Evolutionary conservation across 1,139 yeast genomes (phyloP).

Genomic region (Suhomyces maxii): DNA sequence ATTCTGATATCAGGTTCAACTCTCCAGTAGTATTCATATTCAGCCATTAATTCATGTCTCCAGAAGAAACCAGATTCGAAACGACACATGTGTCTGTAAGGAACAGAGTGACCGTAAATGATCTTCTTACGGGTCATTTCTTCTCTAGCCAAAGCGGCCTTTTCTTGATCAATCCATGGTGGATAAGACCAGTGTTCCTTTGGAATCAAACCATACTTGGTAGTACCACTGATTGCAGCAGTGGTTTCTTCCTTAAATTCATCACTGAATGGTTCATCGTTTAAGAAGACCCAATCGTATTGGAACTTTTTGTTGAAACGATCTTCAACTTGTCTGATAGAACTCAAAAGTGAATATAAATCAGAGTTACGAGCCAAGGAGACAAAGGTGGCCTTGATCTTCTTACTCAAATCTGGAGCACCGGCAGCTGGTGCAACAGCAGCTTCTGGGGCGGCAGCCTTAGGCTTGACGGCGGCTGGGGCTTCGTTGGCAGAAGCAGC

Average conservation of each 20-base stretch:
- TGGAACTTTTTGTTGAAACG: conserved; percentile 43
- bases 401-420: conserved; percentile 16
- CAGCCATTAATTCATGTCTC: conserved; percentile 68
- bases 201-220: conserved; percentile 47
- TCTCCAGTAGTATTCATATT: conserved; percentile 89
- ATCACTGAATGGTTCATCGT: conserved; percentile 42
- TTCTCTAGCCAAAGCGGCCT: conserved; percentile 54
- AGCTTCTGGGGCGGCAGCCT: conserved; percentile 1
- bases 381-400: conserved; percentile 47
- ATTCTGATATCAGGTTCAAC: conserved; percentile 85
- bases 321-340: conserved; percentile 48
- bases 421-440: conserved; percentile 4
- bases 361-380: conserved; percentile 47
- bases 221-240: conserved; percentile 38
- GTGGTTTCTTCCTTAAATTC: conserved; percentile 39
- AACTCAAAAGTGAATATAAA: conserved; percentile 34
- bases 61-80: conserved; percentile 89
- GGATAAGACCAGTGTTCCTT: conserved; percentile 55
- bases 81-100: conserved; percentile 88
- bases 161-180: conserved; percentile 55
- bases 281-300: conserved; percentile 51
- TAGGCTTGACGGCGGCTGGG: conserved; percentile 12
- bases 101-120: conserved; percentile 60
- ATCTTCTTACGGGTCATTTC: conserved; percentile 52
- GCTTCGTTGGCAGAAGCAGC: conserved; percentile 1